Evolutionary conservation across 169 alveolate species (phyloP).

Genomic region (Plasmodium vivax): DNA sequence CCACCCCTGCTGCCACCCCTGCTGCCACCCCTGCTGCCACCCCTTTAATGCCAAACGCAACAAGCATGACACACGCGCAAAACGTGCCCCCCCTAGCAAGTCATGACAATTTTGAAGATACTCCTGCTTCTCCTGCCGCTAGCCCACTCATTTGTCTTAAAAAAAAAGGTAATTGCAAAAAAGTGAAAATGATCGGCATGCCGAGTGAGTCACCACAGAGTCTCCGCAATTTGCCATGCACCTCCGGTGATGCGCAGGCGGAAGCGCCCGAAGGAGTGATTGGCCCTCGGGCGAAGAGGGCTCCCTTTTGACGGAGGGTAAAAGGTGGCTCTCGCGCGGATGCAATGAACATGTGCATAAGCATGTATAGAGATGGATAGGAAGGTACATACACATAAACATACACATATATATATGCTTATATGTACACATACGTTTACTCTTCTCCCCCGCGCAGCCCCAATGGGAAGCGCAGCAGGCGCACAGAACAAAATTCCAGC

Average conservation of each 20-base stretch:
- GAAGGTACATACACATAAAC: no score
- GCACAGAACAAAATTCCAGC: constrained; percentile 1
- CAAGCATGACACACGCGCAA: constrained; percentile 13
- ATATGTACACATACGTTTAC: no score
- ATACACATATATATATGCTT: background rate
- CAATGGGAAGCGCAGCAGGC: constrained; percentile 37
- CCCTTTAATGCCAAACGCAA: background rate
- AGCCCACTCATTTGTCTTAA: constrained; percentile 40
- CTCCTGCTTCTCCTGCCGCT: constrained; percentile 17
- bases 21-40: no score
- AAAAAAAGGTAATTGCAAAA: constrained; percentile 45
- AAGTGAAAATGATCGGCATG: background rate
- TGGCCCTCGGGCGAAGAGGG: background rate
- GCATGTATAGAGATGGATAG: background rate
- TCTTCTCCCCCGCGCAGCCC: background rate
- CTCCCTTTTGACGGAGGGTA: background rate
- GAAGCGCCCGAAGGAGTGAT: background rate
- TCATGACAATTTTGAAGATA: constrained; percentile 56
- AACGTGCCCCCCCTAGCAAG: constrained; percentile 39
- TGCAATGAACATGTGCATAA: background rate
- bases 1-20: no score
- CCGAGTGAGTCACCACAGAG: background rate
- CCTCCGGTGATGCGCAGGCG: background rate
- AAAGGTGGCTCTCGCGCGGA: background rate
- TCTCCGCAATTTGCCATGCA: background rate